phyloP scores from a whole-genome alignment of 2,329 filamentous ascomycete genomes.

The Colletotrichum sp. region DNA sequence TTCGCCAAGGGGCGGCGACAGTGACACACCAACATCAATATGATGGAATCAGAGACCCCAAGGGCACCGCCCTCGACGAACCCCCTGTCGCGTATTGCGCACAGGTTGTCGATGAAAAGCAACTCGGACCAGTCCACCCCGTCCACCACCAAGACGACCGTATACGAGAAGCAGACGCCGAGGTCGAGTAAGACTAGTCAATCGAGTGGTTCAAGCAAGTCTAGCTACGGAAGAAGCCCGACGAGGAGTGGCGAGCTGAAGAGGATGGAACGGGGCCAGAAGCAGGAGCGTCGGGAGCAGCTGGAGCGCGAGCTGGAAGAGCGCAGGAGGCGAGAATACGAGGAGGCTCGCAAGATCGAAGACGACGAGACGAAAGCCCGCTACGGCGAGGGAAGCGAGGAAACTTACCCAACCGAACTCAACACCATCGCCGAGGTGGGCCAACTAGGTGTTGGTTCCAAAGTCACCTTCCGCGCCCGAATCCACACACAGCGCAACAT shows the following conservation, averaged over 20 bases:
- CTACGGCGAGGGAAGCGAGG: slow-evolving; percentile 6
- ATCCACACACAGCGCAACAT: slow-evolving; percentile 82
- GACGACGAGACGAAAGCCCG: slow-evolving; percentile 15
- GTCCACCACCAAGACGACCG: not conserved
- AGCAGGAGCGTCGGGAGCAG: slow-evolving; percentile 1
- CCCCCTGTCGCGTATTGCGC: slow-evolving; percentile 24
- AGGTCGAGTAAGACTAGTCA: slow-evolving; percentile 6
- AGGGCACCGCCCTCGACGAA: not conserved
- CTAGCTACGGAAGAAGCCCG: slow-evolving; percentile 1
- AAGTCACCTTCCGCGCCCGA: slow-evolving; percentile 54
- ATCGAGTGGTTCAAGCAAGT: not conserved
- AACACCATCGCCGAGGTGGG: slow-evolving; percentile 14
- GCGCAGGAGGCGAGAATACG: not conserved
- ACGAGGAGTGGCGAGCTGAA: slow-evolving; percentile 4
- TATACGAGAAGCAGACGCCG: slow-evolving; percentile 5
- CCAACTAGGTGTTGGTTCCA: slow-evolving; percentile 32
- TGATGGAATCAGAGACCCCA: not conserved
- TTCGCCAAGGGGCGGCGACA: not conserved
- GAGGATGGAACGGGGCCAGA: slow-evolving; percentile 7
- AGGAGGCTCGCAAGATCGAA: slow-evolving; percentile 10
- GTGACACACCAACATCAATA: not conserved
- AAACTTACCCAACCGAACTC: slow-evolving; percentile 4
- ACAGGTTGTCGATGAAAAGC: slow-evolving; percentile 1
- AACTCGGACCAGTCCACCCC: not conserved
- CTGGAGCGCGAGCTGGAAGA: slow-evolving; percentile 8